A percentile compares a stretch with the other conserved stretches of the same genome.
phyloP scores from a whole-genome alignment of 2,329 filamentous ascomycete genomes.

The Cercospora sp. region DNA sequence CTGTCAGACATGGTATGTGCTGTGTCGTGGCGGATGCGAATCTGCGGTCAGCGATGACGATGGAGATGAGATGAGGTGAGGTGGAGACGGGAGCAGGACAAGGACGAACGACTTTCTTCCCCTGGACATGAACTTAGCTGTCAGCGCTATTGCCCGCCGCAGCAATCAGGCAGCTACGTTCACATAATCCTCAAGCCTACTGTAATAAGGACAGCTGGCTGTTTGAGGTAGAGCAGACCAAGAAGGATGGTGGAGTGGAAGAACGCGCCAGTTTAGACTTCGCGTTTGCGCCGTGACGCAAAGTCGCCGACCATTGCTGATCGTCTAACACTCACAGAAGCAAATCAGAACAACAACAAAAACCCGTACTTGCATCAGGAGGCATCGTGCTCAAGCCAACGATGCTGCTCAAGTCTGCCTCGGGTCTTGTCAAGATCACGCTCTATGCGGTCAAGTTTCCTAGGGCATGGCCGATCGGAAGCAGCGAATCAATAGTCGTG shows the following conservation, averaged over 20 bases:
- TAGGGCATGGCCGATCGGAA: background rate
- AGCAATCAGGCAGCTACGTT: background rate
- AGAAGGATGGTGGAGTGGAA: background rate
- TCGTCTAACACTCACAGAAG: background rate
- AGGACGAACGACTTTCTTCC: background rate
- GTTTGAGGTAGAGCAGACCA: background rate
- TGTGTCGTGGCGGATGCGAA: background rate
- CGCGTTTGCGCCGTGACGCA: background rate
- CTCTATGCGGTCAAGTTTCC: background rate
- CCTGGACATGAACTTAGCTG: background rate
- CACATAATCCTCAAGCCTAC: background rate
- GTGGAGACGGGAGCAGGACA: background rate
- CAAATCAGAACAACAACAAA: background rate
- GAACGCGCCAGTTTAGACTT: background rate
- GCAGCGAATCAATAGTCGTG: background rate
- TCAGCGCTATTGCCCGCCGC: background rate
- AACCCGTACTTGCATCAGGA: background rate
- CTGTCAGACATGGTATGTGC: background rate
- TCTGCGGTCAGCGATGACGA: background rate
- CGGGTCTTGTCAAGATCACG: background rate
- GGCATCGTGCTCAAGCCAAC: background rate
- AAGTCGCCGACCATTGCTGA: background rate
- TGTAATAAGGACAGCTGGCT: background rate
- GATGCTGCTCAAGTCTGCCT: background rate
- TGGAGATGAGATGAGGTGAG: conserved; percentile 2